Evolutionary conservation across 495 filamentous ascomycete species (phyloP), one percentile per base, ranked within the genome.

Genomic region (Penicillium samsonianum): DNA sequence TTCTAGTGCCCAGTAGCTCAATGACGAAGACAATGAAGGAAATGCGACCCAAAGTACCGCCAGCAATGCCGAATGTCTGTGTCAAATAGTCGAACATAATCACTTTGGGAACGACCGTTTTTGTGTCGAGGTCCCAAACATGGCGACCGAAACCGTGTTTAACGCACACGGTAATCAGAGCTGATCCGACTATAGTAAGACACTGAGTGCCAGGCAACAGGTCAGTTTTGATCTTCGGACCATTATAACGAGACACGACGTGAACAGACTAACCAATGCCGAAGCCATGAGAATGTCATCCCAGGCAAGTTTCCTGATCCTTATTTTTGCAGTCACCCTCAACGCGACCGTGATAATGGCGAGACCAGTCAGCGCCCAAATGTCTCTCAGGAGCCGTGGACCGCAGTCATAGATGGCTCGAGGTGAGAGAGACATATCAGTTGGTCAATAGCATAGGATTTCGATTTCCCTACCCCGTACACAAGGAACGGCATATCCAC

Each of bases 1-100:
- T 58, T 31, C 53, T 62, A 5, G 72, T 70, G 16, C 63, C 72
- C 25, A 82, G 61, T 14, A 82, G 63, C 4, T 68, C 57, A 16
- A 66, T 59, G 26, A 82, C 61, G 23, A 78, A 74, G 23, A 70
- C 31, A 22, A 77, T 68, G 50, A 77, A 77, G 43, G 77, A 73
- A 9, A 79, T 43, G 11, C 72, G 63, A 20, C 67, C 67, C 6
- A 72, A 16, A 1, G 63, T 58, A 3, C 65, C 65, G 3, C 60
- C 63, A 9, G 52, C 52, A 44, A 68, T 56, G 10, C 60, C 59
- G n/a, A 68, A 68, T 14, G 64, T 63, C 30, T 71, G 68, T 11
- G 59, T 22, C 20, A 69, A 35, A 31, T 71, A 69, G 44, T 71
- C 68, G 20, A 59, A 65, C 64, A 67, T 58, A 28, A 69, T 69